Conservation (phyloP, 495 filamentous ascomycete genomes). For the Aspergillus mulundensis region DNA sequence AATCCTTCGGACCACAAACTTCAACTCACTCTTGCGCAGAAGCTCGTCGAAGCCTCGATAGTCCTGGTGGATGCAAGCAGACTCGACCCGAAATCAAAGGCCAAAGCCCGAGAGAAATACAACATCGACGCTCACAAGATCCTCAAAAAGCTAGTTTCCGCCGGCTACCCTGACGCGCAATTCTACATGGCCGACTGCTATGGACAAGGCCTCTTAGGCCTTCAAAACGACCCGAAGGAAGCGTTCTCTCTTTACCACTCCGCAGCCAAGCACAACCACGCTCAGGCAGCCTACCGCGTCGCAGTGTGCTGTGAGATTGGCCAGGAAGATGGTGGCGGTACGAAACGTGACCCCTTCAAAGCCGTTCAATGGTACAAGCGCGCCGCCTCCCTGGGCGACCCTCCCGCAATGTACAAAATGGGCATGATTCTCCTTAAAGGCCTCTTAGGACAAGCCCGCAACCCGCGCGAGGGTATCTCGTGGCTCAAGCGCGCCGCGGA, state of each 20-base stretch:
- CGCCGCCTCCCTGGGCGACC: conserved; percentile 82
- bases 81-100: conserved; percentile 69
- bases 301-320: conserved; percentile 98
- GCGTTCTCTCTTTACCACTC: conserved; percentile 92
- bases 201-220: conserved; percentile 66
- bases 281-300: conserved; percentile 83
- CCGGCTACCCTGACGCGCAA: conserved; percentile 74
- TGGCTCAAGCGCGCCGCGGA: conserved; percentile 95
- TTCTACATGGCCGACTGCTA: conserved; percentile 92
- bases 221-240: conserved; percentile 78
- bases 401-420: conserved; percentile 96
- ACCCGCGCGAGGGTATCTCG: conserved; percentile 75
- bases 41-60: conserved; percentile 77
- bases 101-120: conserved; percentile 78
- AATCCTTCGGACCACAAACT: conserved; percentile 68
- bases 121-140: conserved; percentile 82
- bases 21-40: conserved; percentile 74
- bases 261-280: conserved; percentile 83
- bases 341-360: conserved; percentile 83
- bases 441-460: conserved; percentile 83
- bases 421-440: conserved; percentile 94
- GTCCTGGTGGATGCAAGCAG: conserved; percentile 66
- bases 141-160: conserved; percentile 74
- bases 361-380: conserved; percentile 98
- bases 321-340: conserved; percentile 89